These are phyloP conservation scores for Chaetoscypha palmicola DNA, from an alignment of 2,329 filamentous ascomycete species.

Conservation along the genomic window DNA sequence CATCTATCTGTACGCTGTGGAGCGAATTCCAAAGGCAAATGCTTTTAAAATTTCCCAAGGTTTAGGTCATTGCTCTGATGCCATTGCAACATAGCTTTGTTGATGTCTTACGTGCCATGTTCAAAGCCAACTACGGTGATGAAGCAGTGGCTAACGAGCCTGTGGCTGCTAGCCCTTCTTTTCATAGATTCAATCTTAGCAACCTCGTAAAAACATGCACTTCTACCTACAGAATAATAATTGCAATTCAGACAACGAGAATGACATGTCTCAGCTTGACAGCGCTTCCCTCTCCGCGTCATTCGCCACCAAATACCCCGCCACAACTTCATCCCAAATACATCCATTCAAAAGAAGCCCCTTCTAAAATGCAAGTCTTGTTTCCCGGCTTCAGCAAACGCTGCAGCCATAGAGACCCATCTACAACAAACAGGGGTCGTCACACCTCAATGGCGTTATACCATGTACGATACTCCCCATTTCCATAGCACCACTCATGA, in stretches of 20 bases:
- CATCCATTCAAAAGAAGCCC: conserved; percentile 49
- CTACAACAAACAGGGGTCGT: conserved; percentile 48
- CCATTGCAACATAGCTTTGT: too few species aligned
- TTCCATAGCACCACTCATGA: conserved; percentile 64
- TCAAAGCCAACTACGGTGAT: too few species aligned
- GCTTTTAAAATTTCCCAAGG: too few species aligned
- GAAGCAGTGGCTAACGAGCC: too few species aligned
- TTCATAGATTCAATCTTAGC: too few species aligned
- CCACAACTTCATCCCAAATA: conserved; percentile 54
- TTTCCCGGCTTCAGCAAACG: conserved; percentile 40
- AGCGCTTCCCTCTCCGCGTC: conserved; percentile 45
- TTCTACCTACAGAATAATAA: too few species aligned
- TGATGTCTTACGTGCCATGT: too few species aligned
- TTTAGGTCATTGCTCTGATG: too few species aligned
- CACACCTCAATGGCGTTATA: conserved; percentile 58
- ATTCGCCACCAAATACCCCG: conserved; percentile 52
- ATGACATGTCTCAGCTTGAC: conserved; percentile 19
- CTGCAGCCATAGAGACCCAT: conserved; percentile 49
- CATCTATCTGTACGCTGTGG: too few species aligned
- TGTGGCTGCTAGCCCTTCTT: too few species aligned
- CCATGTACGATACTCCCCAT: conserved; percentile 60
- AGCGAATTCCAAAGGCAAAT: too few species aligned
- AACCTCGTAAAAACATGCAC: too few species aligned
- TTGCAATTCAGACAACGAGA: conserved; percentile 8
- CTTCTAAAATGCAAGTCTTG: conserved; percentile 59